These are phyloP conservation scores for Elongisporangium undulatum DNA, from an alignment of 352 stramenopile genomes.

Conservation along the genomic window DNA sequence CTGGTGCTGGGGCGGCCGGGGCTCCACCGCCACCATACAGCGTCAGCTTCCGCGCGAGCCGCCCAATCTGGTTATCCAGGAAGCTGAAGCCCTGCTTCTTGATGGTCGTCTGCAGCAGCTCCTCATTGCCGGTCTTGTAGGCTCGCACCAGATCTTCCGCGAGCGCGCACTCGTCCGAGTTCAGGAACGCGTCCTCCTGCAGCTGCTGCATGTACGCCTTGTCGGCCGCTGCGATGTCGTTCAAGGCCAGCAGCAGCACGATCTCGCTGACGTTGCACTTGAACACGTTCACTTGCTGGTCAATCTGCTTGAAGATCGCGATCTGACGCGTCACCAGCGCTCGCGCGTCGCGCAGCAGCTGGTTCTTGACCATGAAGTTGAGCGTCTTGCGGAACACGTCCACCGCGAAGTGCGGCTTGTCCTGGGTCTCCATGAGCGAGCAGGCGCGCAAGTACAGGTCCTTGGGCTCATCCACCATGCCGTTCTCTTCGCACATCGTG, in stretches of 20 bases:
- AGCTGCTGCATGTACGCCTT: constrained; percentile 71
- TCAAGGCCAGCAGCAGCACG: constrained; percentile 47
- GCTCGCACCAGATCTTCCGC: constrained; percentile 72
- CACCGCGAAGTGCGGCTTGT: constrained; percentile 79
- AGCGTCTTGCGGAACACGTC: constrained; percentile 79
- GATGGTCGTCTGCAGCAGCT: constrained; percentile 63
- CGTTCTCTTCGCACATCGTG: constrained; percentile 39
- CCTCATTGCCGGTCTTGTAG: constrained; percentile 77
- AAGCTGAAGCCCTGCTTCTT: constrained; percentile 74
- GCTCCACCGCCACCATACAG: constrained; percentile 31
- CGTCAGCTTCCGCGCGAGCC: constrained; percentile 61
- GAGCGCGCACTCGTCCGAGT: constrained; percentile 70
- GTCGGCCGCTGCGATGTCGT: constrained; percentile 71
- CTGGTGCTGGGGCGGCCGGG: background rate
- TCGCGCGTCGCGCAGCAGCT: constrained; percentile 35
- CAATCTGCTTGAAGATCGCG: constrained; percentile 53
- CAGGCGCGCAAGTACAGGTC: constrained; percentile 63
- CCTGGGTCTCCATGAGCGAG: constrained; percentile 70
- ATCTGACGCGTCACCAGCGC: constrained; percentile 49
- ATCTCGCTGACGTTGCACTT: constrained; percentile 73
- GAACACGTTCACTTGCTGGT: constrained; percentile 63
- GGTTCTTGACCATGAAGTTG: constrained; percentile 61
- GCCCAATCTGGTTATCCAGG: constrained; percentile 74
- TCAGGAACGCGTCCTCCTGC: constrained; percentile 71
- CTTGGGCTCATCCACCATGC: constrained; percentile 20